phyloP scores from a whole-genome alignment of 306 rosid genomes.

The Phaseolus lunatus region DNA sequence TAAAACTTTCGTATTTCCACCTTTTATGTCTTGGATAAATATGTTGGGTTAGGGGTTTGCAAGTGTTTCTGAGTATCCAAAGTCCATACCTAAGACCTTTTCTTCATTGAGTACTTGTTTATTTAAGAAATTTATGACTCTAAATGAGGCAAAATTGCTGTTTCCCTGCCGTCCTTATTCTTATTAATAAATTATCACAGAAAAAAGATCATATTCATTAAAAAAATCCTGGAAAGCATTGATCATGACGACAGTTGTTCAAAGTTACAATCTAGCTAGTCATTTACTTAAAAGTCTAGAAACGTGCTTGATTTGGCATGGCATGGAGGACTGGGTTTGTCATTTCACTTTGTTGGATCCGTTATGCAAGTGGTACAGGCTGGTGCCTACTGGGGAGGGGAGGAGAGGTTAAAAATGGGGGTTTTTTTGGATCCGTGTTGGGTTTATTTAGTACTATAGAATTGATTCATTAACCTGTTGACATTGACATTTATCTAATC shows the following conservation, averaged over 20 bases:
- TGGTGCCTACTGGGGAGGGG: neutral
- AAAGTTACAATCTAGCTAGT: constrained; percentile 1
- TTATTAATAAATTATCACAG: too few relatives aligned
- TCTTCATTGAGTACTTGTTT: neutral
- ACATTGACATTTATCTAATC: neutral
- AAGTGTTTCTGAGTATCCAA: neutral
- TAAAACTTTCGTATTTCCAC: neutral
- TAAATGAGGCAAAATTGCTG: neutral
- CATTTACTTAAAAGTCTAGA: constrained; percentile 7
- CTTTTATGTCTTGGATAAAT: constrained; percentile 6
- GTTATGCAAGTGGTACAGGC: neutral
- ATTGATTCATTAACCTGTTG: constrained; percentile 20
- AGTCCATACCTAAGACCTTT: neutral
- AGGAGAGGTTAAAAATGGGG: too few relatives aligned
- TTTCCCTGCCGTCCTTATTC: neutral
- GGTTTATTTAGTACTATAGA: constrained; percentile 12
- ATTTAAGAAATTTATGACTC: neutral
- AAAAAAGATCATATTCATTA: too few relatives aligned
- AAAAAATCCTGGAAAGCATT: too few relatives aligned
- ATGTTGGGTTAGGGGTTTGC: neutral
- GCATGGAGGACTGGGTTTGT: constrained; percentile 16
- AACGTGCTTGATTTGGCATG: constrained; percentile 12
- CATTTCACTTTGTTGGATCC: neutral
- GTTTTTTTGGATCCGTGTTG: constrained; percentile 6
- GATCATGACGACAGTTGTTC: neutral